phyloP scores from a whole-genome alignment of 2,329 filamentous ascomycete genomes.

The Colletotrichum sansevieriae region DNA sequence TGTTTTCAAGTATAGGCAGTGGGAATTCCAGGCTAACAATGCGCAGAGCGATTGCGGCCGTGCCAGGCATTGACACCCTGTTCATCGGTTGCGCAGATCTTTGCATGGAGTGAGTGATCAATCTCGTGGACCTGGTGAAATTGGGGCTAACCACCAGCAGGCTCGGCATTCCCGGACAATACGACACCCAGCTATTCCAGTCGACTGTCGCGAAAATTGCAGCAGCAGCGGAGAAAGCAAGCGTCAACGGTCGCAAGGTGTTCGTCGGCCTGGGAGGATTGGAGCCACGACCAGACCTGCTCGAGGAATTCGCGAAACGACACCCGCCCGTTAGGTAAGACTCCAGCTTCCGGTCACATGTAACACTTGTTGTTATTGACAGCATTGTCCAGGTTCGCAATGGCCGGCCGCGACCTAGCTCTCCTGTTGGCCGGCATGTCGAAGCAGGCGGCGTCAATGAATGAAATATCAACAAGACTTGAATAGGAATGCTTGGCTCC shows the following conservation, averaged over 20 bases:
- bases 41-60: conserved; percentile 16
- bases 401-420: conserved; percentile 28
- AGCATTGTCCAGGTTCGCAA: conserved; percentile 7
- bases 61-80: conserved; percentile 21
- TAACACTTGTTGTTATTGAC: neutral
- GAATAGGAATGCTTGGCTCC: neutral
- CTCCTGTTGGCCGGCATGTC: conserved; percentile 27
- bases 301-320: conserved; percentile 13
- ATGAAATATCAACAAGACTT: conserved; percentile 24
- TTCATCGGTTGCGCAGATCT: conserved; percentile 36
- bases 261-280: conserved; percentile 25
- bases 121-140: too few relatives aligned
- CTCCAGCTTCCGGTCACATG: too few relatives aligned
- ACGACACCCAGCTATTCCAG: conserved; percentile 22
- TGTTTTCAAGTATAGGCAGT: too few relatives aligned
- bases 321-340: conserved; percentile 20
- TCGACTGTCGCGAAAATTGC: conserved; percentile 22
- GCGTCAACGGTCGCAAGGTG: conserved; percentile 21
- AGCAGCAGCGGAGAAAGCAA: conserved; percentile 23
- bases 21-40: neutral
- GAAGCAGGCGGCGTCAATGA: conserved; percentile 27
- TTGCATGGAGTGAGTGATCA: conserved; percentile 23
- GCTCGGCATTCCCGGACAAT: conserved; percentile 23
- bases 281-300: conserved; percentile 30
- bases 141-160: neutral